A percentile compares a stretch with the other conserved stretches of the same genome.
Evolutionary conservation across 2,329 filamentous ascomycete species (phyloP).

Genomic region (Karstenula rhodostoma): DNA sequence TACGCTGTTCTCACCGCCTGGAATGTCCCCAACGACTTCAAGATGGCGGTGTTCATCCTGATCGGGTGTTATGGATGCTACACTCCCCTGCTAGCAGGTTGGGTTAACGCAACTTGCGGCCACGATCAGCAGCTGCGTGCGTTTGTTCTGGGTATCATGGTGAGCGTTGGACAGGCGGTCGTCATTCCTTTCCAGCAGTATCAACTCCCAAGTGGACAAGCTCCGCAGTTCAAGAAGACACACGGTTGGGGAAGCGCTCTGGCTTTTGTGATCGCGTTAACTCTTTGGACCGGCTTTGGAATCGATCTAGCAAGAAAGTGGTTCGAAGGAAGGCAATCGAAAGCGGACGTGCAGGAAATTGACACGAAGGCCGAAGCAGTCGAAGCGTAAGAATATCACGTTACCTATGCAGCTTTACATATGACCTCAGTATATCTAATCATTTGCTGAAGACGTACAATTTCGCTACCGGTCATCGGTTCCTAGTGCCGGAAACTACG

Average conservation of each 20-base stretch:
- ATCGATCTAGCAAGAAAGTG: slow-evolving; percentile 5
- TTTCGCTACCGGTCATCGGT: too few relatives aligned
- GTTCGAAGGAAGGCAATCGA: background rate
- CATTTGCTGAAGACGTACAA: too few relatives aligned
- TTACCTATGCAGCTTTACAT: background rate
- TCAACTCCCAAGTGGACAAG: slow-evolving; percentile 19
- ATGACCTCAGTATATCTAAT: too few relatives aligned
- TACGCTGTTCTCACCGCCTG: slow-evolving; percentile 52
- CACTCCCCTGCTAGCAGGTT: slow-evolving; percentile 53
- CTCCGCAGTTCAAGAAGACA: slow-evolving; percentile 16
- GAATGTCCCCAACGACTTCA: slow-evolving; percentile 48
- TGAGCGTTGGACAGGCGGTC: slow-evolving; percentile 16
- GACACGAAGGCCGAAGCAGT: background rate
- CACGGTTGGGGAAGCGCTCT: slow-evolving; percentile 17
- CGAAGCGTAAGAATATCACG: background rate
- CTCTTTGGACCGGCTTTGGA: slow-evolving; percentile 18
- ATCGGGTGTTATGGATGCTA: slow-evolving; percentile 54
- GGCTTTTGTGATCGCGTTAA: slow-evolving; percentile 22
- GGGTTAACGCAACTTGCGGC: slow-evolving; percentile 53
- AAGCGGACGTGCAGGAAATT: background rate
- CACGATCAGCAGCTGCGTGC: slow-evolving; percentile 56
- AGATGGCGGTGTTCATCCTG: slow-evolving; percentile 53
- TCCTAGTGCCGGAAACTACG: too few relatives aligned
- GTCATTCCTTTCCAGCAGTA: slow-evolving; percentile 23
- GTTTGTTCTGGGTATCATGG: slow-evolving; percentile 44